Conservation (phyloP, 306 rosid genomes). For the Sechiopsis laciniata region DNA sequence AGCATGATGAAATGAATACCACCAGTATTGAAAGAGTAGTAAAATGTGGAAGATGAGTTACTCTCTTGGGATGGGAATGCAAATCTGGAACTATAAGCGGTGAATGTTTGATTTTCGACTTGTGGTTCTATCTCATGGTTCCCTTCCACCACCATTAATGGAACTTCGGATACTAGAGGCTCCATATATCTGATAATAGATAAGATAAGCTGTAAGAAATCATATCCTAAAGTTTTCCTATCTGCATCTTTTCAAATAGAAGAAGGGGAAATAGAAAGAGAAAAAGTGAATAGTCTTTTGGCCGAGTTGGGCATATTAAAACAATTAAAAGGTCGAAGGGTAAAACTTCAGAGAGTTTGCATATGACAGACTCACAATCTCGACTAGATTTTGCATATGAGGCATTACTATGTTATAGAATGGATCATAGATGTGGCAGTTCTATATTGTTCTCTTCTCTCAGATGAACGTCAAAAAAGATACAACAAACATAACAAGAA, state of each 20-base stretch:
- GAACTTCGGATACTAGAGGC: constrained; percentile 69
- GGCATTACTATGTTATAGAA: constrained; percentile 5
- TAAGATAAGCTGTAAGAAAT: no score
- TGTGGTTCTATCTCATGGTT: constrained; percentile 81
- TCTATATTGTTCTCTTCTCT: neutral
- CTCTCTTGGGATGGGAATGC: constrained; percentile 82
- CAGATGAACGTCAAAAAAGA: neutral
- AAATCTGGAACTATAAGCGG: constrained; percentile 71
- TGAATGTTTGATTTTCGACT: constrained; percentile 60
- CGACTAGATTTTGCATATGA: neutral
- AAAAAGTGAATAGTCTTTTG: neutral
- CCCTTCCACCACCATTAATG: constrained; percentile 83
- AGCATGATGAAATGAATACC: constrained; percentile 90
- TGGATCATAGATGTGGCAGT: neutral
- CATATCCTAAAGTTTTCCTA: no score
- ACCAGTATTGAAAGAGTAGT: constrained; percentile 86
- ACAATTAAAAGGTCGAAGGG: neutral
- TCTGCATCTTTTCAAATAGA: neutral
- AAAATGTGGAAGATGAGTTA: constrained; percentile 59
- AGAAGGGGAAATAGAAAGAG: neutral
- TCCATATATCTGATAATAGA: constrained; percentile 62
- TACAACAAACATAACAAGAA: neutral
- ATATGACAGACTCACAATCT: neutral
- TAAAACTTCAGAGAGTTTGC: neutral
- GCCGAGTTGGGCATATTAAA: neutral